These are phyloP conservation scores for Fusarium fracticaudum DNA, from an alignment of 2,329 filamentous ascomycete species.

Conservation along the genomic window DNA sequence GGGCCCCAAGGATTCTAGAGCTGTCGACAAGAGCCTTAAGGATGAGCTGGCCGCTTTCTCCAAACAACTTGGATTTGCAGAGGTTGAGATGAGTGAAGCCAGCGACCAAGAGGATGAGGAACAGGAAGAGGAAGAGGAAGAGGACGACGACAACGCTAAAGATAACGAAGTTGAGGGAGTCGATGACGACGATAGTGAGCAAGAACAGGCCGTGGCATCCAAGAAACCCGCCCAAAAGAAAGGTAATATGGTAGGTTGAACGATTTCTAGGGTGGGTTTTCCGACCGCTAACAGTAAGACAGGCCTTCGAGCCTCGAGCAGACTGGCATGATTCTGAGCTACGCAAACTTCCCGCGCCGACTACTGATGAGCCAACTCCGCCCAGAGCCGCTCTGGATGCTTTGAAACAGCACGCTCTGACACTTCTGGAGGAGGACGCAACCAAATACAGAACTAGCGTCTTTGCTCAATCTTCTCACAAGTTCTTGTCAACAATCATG, in stretches of 20 bases:
- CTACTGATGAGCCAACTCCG: constrained; percentile 56
- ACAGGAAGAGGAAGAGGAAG: constrained; percentile 46
- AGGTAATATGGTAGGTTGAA: constrained; percentile 48
- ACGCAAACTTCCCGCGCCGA: constrained; percentile 54
- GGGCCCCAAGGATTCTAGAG: constrained; percentile 43
- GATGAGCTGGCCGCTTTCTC: constrained; percentile 51
- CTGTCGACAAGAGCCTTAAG: constrained; percentile 54
- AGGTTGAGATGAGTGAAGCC: constrained; percentile 48
- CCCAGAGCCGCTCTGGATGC: constrained; percentile 57
- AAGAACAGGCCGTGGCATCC: constrained; percentile 43
- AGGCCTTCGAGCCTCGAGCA: constrained; percentile 67
- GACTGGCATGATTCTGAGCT: constrained; percentile 65
- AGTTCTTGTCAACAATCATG: constrained; percentile 98
- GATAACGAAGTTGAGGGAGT: constrained; percentile 41
- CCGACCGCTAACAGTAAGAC: constrained; percentile 48
- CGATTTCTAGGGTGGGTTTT: constrained; percentile 17
- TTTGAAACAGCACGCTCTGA: constrained; percentile 75
- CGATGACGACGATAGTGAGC: constrained; percentile 40
- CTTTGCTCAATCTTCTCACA: constrained; percentile 86
- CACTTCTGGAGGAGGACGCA: constrained; percentile 81
- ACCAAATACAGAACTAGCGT: constrained; percentile 77
- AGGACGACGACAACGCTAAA: constrained; percentile 47
- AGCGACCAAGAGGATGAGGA: constrained; percentile 51
- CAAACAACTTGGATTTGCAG: constrained; percentile 51
- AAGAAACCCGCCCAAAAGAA: constrained; percentile 44